Base-by-base conservation (phyloP, 306 rosid genomes). In the Begonia loranthoides region DNA sequence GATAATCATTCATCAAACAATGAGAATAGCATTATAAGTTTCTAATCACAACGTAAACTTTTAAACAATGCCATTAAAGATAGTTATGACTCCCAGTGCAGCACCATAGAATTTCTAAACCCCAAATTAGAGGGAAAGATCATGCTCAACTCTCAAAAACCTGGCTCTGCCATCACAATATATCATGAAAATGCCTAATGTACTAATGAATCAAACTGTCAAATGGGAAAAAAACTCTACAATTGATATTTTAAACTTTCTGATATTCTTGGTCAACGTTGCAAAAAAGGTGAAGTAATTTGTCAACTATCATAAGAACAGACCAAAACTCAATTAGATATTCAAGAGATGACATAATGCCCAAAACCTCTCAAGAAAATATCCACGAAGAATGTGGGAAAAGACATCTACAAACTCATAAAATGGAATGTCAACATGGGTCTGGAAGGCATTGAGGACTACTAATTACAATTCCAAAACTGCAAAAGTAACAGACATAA, bases 161-260 rank as follows among this genome's bases (percentile, higher is more conserved):
- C 12, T 51, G 41, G 57, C n/a, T 41, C 65, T 61, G 57, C 65
- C 58, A 34, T 43, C 49, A 61, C 53, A 51, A 14, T 55, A 10
- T 22, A 51, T 61, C 58, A 61, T 51, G 65, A 51, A 28, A 4
- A 28, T n/a, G 15, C 33, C 51, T 46, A 34, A 59, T 49, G 40
- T 51, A 57, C 34, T 50, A 12, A 13, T 12, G 57, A 61, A 14
- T 47, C 13, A 12, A n/a, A 47, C 51, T 47, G 51, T 15, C 51
- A 17, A 28, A 36, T 38, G 56, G 44, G 9, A 49, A 17, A 6
- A 44, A 41, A n/a, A 50, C 50, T 22, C 28, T n/a, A 19, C 57
- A 14, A 49, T 43, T 43, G 47, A 43, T 3, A 36, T 49, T 58
- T 17, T 28, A 45, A 47, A 39, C 36, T 49, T 51, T 61, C 58